Conservation (phyloP, 768 basidiomycete species). For the Tricholoma matsutake region DNA sequence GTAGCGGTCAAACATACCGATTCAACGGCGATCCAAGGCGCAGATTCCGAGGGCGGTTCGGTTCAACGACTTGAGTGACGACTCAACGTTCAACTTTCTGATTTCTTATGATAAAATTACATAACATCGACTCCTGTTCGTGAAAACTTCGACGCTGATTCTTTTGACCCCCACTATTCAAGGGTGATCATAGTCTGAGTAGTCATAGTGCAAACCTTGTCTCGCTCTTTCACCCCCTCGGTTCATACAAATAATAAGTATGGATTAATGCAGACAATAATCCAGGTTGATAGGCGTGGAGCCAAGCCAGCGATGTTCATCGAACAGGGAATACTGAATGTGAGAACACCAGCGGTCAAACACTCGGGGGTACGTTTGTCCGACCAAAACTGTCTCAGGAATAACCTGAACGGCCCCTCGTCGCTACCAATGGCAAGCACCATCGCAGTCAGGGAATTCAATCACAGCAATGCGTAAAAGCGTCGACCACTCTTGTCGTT, state of each 20-base stretch:
- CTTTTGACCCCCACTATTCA: not conserved
- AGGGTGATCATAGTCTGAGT: not conserved
- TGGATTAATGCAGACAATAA: not conserved
- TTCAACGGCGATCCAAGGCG: too few species aligned
- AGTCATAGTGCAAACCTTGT: too few species aligned
- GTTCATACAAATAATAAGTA: not conserved
- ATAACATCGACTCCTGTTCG: too few species aligned
- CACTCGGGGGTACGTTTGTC: not conserved
- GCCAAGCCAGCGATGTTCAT: not conserved
- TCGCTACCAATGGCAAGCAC: not conserved
- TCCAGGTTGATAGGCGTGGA: not conserved
- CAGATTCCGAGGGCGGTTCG: too few species aligned
- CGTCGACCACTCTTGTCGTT: not conserved
- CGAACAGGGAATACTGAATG: not conserved
- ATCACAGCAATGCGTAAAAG: not conserved
- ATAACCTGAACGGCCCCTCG: not conserved
- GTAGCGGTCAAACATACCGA: too few species aligned
- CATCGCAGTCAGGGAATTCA: not conserved
- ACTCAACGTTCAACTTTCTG: too few species aligned
- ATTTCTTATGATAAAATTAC: too few species aligned
- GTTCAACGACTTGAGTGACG: too few species aligned
- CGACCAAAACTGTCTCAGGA: not conserved
- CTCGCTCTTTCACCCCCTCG: not conserved
- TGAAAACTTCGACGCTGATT: too few species aligned
- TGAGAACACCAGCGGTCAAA: too few species aligned